Conservation (phyloP, 148 eudicot species). For the Arbutus unedo region DNA sequence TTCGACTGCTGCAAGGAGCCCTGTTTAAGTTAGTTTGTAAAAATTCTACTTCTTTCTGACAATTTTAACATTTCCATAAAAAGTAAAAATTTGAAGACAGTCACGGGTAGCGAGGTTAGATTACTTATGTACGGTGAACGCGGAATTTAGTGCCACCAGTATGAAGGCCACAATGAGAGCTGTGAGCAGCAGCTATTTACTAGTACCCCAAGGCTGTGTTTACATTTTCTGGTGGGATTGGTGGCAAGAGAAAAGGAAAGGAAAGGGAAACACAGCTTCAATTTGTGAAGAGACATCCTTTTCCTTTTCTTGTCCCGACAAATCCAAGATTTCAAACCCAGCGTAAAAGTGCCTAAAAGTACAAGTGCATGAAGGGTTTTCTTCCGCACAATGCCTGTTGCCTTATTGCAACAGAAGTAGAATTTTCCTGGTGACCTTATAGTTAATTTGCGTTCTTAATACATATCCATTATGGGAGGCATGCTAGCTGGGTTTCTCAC, state of each 20-base stretch:
- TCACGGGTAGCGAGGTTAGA: not conserved
- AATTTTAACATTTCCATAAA: not conserved
- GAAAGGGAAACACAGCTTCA: not conserved
- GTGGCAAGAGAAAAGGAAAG: not conserved
- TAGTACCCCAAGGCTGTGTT: not conserved
- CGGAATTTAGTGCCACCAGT: not conserved
- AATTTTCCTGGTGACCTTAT: not conserved
- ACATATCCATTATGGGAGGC: not conserved
- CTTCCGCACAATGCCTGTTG: not conserved
- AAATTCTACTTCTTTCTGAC: not conserved
- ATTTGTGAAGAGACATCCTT: not conserved
- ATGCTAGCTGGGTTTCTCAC: not conserved
- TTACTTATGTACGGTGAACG: not conserved
- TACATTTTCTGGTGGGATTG: not conserved
- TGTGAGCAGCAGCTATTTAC: not conserved
- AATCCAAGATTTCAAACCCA: not conserved
- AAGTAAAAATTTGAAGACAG: not conserved
- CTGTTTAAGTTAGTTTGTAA: slow-evolving; percentile 17
- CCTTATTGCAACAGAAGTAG: not conserved
- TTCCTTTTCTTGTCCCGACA: not conserved
- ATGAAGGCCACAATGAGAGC: not conserved
- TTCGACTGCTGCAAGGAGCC: slow-evolving; percentile 25
- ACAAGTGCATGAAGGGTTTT: not conserved
- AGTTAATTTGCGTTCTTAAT: not conserved
- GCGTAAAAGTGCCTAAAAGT: not conserved